Evolutionary conservation across 2,329 filamentous ascomycete species (phyloP), one percentile per base, ranked within the genome.

Genomic region (Fusarium miscanthi): DNA sequence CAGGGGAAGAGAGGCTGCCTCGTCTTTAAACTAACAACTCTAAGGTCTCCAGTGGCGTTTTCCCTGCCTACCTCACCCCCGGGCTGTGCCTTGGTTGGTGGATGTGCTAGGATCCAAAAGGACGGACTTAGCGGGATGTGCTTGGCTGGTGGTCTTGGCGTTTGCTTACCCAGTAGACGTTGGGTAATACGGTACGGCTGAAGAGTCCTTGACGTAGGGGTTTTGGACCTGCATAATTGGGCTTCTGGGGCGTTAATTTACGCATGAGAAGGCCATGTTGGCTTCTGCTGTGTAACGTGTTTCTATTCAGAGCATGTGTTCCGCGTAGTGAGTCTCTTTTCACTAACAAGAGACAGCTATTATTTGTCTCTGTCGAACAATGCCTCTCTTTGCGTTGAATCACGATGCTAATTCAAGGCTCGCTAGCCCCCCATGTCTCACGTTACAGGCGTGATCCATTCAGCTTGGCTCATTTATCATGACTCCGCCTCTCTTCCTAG

Each of bases 131-230:
- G 57, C 49, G 45, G 64, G 65, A 63, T 37, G 38, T 35, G 40
- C 35, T 45, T 46, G 40, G 43, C 51, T 63, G 48, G 17, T 51
- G 61, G 61, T 45, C 59, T 54, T 56, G 49, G 58, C 43, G 23
- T 49, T 46, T 63, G 30, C 41, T 41, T 35, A 45, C 27, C 23
- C 23, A 25, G 23, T 25, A 25, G 23, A 45, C 38, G 45, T 38
- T 67, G 64, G 64, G 31, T 33, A 21, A 69, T 61, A 62, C 54
- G 51, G 66, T 69, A 69, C 66, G 45, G 66, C 66, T 69, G 65
- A 69, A 52, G 37, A 35, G n/a, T 38, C 49, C 40, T 51, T 69
- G 66, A 63, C 57, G 66, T 57, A 69, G 52, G 37, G 63, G 25
- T 38, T 33, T 41, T 58, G 57, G 51, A 69, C 64, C 65, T 69